Evolutionary conservation across 345 rosid genomes (phyloP).

Genomic region (Hibiscus syriacus): DNA sequence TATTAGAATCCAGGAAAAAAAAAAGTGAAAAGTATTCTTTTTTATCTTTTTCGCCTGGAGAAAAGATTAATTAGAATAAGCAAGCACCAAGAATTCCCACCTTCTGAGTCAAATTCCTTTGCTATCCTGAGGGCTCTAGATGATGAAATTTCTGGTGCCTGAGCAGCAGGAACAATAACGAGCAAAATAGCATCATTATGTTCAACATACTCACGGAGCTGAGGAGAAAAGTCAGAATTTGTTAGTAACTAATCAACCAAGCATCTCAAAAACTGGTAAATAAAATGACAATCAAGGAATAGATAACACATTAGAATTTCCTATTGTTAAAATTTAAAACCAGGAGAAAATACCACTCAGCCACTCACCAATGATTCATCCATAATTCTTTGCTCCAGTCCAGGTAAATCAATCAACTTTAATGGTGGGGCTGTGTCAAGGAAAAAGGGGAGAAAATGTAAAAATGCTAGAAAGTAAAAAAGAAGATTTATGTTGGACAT

Average conservation of each 20-base stretch:
- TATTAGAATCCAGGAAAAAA: background rate
- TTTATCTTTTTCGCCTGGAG: background rate
- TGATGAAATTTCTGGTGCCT: conserved; percentile 89
- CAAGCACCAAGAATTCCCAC: conserved; percentile 34
- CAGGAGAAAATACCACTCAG: background rate
- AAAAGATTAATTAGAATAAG: conserved; percentile 5
- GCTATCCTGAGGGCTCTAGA: conserved; percentile 84
- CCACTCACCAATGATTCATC: conserved; percentile 79
- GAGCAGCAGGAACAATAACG: conserved; percentile 82
- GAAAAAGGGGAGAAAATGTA: background rate
- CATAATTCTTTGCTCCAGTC: conserved; percentile 91
- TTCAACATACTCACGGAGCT: conserved; percentile 73
- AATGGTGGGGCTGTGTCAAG: conserved; percentile 75
- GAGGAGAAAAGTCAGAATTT: conserved; percentile 17
- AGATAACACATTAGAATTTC: background rate
- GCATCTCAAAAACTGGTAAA: background rate
- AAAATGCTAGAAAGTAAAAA: background rate
- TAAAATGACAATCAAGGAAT: background rate
- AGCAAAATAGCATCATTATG: conserved; percentile 89
- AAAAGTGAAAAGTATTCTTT: background rate
- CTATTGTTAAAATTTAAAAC: background rate
- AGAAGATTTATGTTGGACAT: background rate
- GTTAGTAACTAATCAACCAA: conserved; percentile 10
- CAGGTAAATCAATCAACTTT: conserved; percentile 93
- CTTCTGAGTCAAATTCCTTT: conserved; percentile 84